Base-by-base conservation (phyloP, 2,329 filamentous ascomycete genomes). In the Epichloe scottii region DNA sequence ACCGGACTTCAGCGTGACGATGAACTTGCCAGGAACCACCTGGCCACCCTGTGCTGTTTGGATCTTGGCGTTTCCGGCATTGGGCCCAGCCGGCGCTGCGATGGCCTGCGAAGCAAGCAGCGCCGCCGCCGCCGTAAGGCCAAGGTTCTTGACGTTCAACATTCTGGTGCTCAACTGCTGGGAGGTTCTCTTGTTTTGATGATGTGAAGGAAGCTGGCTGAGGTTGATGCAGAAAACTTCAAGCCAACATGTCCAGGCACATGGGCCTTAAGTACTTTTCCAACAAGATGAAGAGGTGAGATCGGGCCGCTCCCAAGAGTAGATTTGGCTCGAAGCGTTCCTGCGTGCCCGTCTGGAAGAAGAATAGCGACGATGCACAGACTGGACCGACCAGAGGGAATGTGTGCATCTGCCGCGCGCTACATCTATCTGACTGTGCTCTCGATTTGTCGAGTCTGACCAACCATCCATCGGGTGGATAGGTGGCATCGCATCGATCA, bases 1-100 rank as follows among this genome's bases (percentile, higher is more conserved):
- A 49, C 70, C 72, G 55, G 68, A 67, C 64, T 82, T 78, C 65
- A 82, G 81, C 46, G 82, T 78, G 38, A 84, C 73, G 57, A 84
- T 81, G 66, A 80, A 84, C 50, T 71, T 72, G 57, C 64, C 66
- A 46, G 67, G 59, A 44, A 71, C 56, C 49, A 68, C 51, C 34
- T 57, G 44, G 39, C 56, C 52, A n/a, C 44, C 23, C 37, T 43
- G 39, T 14, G 48, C 8, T 10, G 1, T 8, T 30, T 55, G 39
- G 8, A 42, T 42, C 19, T 42, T 42, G n/a, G 39, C 48, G 26
- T 51, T 53, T 47, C 58, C 54, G 7, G 53, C 52, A 19, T 11
- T 14, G 15, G 42, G 17, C 35, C 58, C 48, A 23, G 53, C 21
- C 30, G 63, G 61, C 40, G 58, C 58, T 11, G 57, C 57, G 23